These are phyloP conservation scores for Pholiota conissans DNA, from an alignment of 768 basidiomycete species.

Conservation along the genomic window DNA sequence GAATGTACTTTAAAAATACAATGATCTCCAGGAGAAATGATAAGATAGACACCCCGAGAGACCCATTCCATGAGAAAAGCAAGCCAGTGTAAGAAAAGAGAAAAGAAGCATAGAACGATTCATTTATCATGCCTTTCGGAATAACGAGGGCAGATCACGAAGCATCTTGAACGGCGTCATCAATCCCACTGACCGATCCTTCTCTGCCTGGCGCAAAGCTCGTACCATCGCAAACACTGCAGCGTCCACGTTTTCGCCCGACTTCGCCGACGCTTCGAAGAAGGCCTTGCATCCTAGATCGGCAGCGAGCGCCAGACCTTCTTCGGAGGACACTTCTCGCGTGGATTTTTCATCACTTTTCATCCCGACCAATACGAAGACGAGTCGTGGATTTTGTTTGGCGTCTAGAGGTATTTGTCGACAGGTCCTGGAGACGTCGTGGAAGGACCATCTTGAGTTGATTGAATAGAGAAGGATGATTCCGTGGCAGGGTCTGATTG, in stretches of 20 bases:
- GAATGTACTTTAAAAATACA: too few species aligned
- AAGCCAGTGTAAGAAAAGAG: neutral
- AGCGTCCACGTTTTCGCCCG: conserved; percentile 24
- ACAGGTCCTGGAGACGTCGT: conserved; percentile 24
- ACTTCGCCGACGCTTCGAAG: conserved; percentile 29
- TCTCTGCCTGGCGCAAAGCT: conserved; percentile 9
- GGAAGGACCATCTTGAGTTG: conserved; percentile 22
- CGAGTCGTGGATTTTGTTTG: conserved; percentile 15
- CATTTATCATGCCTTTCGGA: neutral
- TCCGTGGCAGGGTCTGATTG: conserved; percentile 20
- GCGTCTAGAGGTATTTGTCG: conserved; percentile 22
- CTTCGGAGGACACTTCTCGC: conserved; percentile 23
- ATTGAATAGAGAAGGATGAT: conserved; percentile 25
- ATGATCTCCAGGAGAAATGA: too few species aligned
- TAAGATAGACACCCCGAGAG: too few species aligned
- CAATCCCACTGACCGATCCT: neutral
- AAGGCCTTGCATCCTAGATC: conserved; percentile 26
- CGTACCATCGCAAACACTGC: conserved; percentile 17
- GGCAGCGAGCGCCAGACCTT: conserved; percentile 23
- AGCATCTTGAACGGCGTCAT: neutral
- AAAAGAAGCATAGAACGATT: neutral
- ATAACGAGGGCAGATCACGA: neutral
- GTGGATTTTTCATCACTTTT: conserved; percentile 23
- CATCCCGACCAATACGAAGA: conserved; percentile 27
- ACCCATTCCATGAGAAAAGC: too few species aligned